Conservation (phyloP, 352 stramenopile species). For the Phytopythium boreale region DNA sequence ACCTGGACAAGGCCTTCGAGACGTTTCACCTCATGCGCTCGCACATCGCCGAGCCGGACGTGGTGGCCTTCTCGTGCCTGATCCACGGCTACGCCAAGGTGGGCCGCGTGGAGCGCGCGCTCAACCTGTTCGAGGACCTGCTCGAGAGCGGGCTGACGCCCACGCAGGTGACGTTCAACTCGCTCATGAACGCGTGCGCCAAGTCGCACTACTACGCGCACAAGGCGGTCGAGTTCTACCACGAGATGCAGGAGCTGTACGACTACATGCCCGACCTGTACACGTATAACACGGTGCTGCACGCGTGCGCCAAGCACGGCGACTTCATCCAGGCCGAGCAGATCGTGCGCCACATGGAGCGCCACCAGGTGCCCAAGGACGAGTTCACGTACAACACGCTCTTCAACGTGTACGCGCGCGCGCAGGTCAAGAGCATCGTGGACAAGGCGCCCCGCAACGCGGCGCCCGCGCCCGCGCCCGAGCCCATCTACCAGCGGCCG, state of each 20-base stretch:
- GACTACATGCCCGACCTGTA: slow-evolving; percentile 74
- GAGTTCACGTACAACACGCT: slow-evolving; percentile 71
- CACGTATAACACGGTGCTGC: slow-evolving; percentile 78
- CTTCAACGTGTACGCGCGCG: slow-evolving; percentile 77
- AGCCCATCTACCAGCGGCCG: slow-evolving; percentile 63
- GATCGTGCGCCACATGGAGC: slow-evolving; percentile 70
- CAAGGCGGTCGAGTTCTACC: slow-evolving; percentile 83
- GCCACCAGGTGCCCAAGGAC: slow-evolving; percentile 62
- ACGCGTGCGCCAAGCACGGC: slow-evolving; percentile 73
- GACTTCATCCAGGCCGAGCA: slow-evolving; percentile 72
- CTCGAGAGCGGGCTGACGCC: slow-evolving; percentile 66
- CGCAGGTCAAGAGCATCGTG: slow-evolving; percentile 67
- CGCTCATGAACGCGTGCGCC: slow-evolving; percentile 76
- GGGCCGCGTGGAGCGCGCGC: slow-evolving; percentile 65
- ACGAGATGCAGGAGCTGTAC: slow-evolving; percentile 87
- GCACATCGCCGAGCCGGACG: slow-evolving; percentile 63
- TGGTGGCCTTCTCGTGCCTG: slow-evolving; percentile 64
- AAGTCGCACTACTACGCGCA: slow-evolving; percentile 85
- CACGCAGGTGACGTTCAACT: slow-evolving; percentile 72
- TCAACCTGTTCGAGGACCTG: slow-evolving; percentile 79
- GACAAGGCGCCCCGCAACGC: slow-evolving; percentile 64
- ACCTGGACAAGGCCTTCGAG: slow-evolving; percentile 80
- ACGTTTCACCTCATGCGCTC: slow-evolving; percentile 84
- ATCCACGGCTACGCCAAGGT: slow-evolving; percentile 78
- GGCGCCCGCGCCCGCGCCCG: slow-evolving; percentile 21